phyloP scores from a whole-genome alignment of 1,284 basidiomycete species.

The Trichosporon coremiiforme region DNA sequence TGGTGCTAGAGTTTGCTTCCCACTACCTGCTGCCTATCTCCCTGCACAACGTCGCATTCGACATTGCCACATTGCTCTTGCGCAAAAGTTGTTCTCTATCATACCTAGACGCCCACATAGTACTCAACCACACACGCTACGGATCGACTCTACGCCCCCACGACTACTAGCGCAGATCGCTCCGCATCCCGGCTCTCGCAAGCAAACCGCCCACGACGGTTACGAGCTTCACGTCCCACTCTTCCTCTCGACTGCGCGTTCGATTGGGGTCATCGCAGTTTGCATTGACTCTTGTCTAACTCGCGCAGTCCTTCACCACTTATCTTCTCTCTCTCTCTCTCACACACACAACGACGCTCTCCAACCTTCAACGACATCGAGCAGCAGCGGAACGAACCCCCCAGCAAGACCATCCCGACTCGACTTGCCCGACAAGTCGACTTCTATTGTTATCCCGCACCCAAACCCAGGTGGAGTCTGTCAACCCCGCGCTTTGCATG shows the following conservation, averaged over 20 bases:
- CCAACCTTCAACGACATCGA: no score
- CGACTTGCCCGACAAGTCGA: not conserved
- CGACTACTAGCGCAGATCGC: not conserved
- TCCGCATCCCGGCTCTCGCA: not conserved
- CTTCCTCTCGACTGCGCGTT: not conserved
- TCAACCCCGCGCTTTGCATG: slow-evolving; percentile 1
- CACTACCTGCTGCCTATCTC: no score
- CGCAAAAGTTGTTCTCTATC: no score
- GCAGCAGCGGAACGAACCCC: no score
- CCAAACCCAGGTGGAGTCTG: slow-evolving; percentile 3
- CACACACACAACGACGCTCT: no score
- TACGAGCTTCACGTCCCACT: not conserved
- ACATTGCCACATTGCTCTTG: no score
- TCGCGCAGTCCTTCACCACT: no score
- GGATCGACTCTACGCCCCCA: not conserved
- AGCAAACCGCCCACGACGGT: not conserved
- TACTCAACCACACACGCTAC: not conserved
- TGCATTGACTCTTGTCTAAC: no score
- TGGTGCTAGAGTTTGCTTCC: no score
- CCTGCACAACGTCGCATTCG: no score
- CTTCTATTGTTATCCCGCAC: not conserved
- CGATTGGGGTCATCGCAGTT: no score
- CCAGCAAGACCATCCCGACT: no score
- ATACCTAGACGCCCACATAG: not conserved
- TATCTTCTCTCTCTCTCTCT: not conserved